Evolutionary conservation across 768 basidiomycete genomes (phyloP).

Genomic region (Tephrocybe sp.): DNA sequence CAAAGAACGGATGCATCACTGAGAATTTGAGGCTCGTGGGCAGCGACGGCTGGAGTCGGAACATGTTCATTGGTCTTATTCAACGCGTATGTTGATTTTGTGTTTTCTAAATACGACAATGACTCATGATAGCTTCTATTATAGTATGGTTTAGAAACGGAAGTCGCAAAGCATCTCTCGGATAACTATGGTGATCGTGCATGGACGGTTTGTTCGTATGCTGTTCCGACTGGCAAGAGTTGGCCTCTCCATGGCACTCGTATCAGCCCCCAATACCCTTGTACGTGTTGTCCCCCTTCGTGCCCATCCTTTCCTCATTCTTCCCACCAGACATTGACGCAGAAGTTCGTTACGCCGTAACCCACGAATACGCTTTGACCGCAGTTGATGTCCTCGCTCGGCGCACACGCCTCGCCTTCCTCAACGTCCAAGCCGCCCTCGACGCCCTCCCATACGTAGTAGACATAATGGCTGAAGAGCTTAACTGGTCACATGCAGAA

Average conservation of each 20-base stretch:
- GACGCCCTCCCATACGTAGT: conserved; percentile 84
- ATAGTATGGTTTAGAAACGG: conserved; percentile 87
- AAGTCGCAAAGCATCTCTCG: conserved; percentile 92
- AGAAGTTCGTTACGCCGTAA: conserved; percentile 86
- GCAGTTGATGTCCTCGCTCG: conserved; percentile 92
- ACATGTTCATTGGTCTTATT: conserved; percentile 96
- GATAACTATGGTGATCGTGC: conserved; percentile 95
- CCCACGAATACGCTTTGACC: conserved; percentile 90
- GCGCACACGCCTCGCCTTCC: conserved; percentile 88
- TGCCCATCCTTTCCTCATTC: not conserved
- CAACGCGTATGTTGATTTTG: conserved; percentile 84
- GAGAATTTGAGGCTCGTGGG: conserved; percentile 82
- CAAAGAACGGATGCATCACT: conserved; percentile 70
- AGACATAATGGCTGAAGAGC: conserved; percentile 87
- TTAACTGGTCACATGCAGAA: conserved; percentile 69
- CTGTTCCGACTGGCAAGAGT: conserved; percentile 68
- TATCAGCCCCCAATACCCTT: conserved; percentile 73
- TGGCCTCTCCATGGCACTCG: conserved; percentile 90
- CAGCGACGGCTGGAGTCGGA: conserved; percentile 90
- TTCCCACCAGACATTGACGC: conserved; percentile 74
- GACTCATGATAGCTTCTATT: too few species aligned
- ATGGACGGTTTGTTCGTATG: conserved; percentile 88
- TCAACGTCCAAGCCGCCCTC: conserved; percentile 85
- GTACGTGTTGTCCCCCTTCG: conserved; percentile 35
- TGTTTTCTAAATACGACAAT: too few species aligned